A percentile compares a stretch with the other conserved stretches of the same genome.
Conservation (phyloP, 2,329 filamentous ascomycete species). For the Periconia digitata region DNA sequence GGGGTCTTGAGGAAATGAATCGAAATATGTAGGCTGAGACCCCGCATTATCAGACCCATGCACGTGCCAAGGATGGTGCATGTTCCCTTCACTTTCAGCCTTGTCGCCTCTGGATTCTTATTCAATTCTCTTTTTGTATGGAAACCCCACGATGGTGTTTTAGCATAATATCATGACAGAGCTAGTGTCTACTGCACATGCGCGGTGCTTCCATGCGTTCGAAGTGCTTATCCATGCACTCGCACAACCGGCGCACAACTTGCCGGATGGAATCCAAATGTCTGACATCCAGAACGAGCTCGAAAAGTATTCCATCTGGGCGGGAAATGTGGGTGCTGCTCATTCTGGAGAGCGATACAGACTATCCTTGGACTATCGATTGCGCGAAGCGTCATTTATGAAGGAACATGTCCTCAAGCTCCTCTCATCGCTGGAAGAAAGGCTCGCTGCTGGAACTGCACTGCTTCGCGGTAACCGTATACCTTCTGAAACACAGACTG, state of each 20-base stretch:
- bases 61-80: not conserved
- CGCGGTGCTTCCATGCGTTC: constrained; percentile 3
- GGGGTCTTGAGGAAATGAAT: too few relatives aligned
- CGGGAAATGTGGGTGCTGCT: constrained; percentile 17
- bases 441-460: not conserved
- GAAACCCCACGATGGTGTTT: too few relatives aligned
- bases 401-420: constrained; percentile 9
- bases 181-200: constrained; percentile 3
- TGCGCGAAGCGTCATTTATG: constrained; percentile 19
- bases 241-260: constrained; percentile 1
- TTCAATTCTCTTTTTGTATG: not conserved
- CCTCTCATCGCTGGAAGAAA: not conserved
- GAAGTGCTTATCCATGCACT: not conserved
- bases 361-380: constrained; percentile 17
- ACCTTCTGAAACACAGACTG: not conserved
- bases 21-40: not conserved
- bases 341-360: constrained; percentile 11
- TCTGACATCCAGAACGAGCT: constrained; percentile 13
- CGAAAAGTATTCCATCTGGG: constrained; percentile 19
- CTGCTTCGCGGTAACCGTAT: not conserved
- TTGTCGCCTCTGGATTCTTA: not conserved
- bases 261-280: constrained; percentile 1
- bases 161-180: not conserved
- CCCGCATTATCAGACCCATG: not conserved
- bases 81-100: not conserved